phyloP scores from a whole-genome alignment of 257 asterid species.

The Haberlea rhodopensis region DNA sequence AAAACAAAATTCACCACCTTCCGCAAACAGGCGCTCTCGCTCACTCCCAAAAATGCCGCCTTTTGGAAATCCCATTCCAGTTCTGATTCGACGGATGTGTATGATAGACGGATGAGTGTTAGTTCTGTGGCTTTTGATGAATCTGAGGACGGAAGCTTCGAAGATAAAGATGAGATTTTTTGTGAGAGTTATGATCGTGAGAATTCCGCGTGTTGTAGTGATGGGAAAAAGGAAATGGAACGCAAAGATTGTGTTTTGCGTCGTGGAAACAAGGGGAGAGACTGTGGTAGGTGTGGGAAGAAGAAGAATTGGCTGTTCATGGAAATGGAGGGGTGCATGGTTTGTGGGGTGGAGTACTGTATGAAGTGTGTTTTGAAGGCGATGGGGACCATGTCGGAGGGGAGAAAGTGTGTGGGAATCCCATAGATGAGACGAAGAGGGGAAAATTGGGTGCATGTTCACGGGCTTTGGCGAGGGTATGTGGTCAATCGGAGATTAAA shows the following conservation, averaged over 20 bases:
- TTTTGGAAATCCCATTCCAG: conserved; percentile 29
- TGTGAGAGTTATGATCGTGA: conserved; percentile 20
- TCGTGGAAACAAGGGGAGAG: conserved; percentile 19
- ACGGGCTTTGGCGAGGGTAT: conserved; percentile 39
- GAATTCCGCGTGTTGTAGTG: conserved; percentile 7
- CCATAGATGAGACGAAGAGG: conserved; percentile 53
- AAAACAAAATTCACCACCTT: conserved; percentile 33
- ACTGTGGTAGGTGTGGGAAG: conserved; percentile 57
- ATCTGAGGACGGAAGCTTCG: conserved; percentile 11
- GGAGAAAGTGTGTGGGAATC: conserved; percentile 66
- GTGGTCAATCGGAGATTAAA: conserved; percentile 41
- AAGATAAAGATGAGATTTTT: conserved; percentile 7
- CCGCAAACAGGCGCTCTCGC: conserved; percentile 37
- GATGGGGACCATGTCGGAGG: conserved; percentile 91
- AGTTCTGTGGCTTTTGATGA: conserved; percentile 23
- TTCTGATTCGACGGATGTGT: conserved; percentile 31
- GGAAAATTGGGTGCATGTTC: conserved; percentile 47
- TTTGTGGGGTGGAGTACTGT: conserved; percentile 69
- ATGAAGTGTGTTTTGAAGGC: conserved; percentile 55
- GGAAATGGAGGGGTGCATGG: conserved; percentile 46
- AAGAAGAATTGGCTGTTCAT: conserved; percentile 27
- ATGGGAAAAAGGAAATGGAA: conserved; percentile 20
- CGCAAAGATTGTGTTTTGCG: conserved; percentile 8
- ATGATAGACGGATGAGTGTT: conserved; percentile 10
- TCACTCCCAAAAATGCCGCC: conserved; percentile 34